Percentiles rank a stretch among this genome's conserved stretches.
These are phyloP conservation scores for Xanthoconium stramineum DNA, from an alignment of 768 basidiomycete species.

Conservation along the genomic window DNA sequence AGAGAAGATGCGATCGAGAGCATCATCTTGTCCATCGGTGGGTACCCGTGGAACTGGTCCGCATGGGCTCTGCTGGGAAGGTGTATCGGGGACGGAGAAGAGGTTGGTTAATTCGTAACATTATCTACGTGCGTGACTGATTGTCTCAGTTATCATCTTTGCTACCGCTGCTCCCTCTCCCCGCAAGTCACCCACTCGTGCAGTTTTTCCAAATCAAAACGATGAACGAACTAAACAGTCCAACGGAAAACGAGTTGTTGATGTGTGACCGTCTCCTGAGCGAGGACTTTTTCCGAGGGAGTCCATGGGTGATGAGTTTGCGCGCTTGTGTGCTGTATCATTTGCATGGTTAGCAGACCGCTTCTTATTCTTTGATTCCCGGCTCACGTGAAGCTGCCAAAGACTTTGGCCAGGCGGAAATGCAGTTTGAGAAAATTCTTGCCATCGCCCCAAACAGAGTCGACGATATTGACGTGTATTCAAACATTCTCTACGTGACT, in stretches of 20 bases:
- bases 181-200: constrained; percentile 52
- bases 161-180: constrained; percentile 43
- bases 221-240: constrained; percentile 84
- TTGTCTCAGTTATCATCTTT: constrained; percentile 41
- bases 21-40: constrained; percentile 68
- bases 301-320: constrained; percentile 82
- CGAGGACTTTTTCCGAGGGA: constrained; percentile 72
- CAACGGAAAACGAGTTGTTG: constrained; percentile 79
- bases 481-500: constrained; percentile 95
- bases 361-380: not conserved
- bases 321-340: constrained; percentile 88
- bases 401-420: constrained; percentile 89
- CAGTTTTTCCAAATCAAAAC: constrained; percentile 85
- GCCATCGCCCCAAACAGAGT: constrained; percentile 81
- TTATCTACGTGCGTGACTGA: constrained; percentile 8
- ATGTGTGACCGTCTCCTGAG: constrained; percentile 76
- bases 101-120: constrained; percentile 46
- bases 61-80: constrained; percentile 82
- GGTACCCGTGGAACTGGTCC: constrained; percentile 93
- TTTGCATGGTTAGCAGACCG: constrained; percentile 64
- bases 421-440: constrained; percentile 81
- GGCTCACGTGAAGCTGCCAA: constrained; percentile 5
- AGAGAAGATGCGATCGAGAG: constrained; percentile 86
- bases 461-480: constrained; percentile 94
- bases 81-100: constrained; percentile 79